Base-by-base conservation (phyloP, 2,329 filamentous ascomycete genomes). In the Seiridium cupressi region DNA sequence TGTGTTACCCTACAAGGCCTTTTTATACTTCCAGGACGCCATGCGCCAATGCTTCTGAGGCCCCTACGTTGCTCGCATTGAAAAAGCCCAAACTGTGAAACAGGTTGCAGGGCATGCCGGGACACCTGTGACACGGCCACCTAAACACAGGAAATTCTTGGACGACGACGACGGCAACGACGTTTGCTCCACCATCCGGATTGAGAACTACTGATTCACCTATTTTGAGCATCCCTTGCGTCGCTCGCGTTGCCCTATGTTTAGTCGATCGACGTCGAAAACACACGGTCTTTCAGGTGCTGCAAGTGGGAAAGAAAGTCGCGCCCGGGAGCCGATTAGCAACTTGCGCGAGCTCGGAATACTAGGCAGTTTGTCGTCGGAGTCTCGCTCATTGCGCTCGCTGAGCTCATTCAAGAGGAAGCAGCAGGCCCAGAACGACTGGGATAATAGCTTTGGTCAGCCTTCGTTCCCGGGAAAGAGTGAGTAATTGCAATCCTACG, bases 331-430 rank as follows among this genome's bases (percentile, higher is more conserved):
- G 61, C 74, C 75, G 65, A 63, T 73, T 60, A 72, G 73, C 56
- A 67, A 69, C 55, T 66, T 79, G 55, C 71, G 71, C 62, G 76
- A 79, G 32, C 68, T 77, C 58, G 75, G 73, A 57, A 64, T 72
- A 58, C 79, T 73, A 36, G 80, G 90, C 38, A 80, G 90, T 48
- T 64, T 49, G 44, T 54, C 57, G 11, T 66, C 66, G 49, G 70
- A 73, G 58, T 70, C 69, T 49, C 68, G 70, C 44, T 72, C 71
- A 53, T 57, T 72, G 35, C 70, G 70, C 62, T 71, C 70, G 54
- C 26, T 60, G 26, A 54, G n/a, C 48, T 57, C 59, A 34, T 59
- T 59, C 42, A 61, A 55, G 53, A 61, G 58, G 38, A 61, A 57
- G 35, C 55, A 51, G 8, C 55, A 57, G 48, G 68, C 64, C 31